Percentiles rank a stretch among this genome's conserved stretches.
Evolutionary conservation across 2,329 filamentous ascomycete species (phyloP).

Genomic region (Penicillium aurantiogriseum): DNA sequence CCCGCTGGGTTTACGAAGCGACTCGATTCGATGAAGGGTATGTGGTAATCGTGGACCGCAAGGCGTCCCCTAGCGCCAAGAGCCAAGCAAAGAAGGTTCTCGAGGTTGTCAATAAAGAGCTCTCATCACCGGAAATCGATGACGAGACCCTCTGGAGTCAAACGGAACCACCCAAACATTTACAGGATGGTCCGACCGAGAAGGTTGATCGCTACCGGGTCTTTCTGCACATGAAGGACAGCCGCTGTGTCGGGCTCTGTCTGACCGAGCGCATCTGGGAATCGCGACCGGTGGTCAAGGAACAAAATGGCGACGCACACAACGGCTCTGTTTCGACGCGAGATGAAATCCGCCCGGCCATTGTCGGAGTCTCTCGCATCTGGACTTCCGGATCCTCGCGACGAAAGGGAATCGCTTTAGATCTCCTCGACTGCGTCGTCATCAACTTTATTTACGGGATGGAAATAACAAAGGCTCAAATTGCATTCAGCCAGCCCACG

Average conservation of each 20-base stretch:
- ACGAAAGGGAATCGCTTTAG: constrained; percentile 56
- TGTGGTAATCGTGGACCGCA: constrained; percentile 59
- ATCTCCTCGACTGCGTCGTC: constrained; percentile 56
- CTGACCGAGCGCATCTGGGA: constrained; percentile 61
- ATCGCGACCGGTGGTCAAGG: constrained; percentile 49
- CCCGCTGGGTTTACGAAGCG: constrained; percentile 53
- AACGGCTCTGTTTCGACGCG: constrained; percentile 47
- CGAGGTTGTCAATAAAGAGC: constrained; percentile 61
- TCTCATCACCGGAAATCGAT: constrained; percentile 59
- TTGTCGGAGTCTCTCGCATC: constrained; percentile 64
- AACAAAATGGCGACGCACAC: constrained; percentile 18
- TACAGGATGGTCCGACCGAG: constrained; percentile 35
- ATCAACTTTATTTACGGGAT: constrained; percentile 57
- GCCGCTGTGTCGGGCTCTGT: constrained; percentile 62
- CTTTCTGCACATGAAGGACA: constrained; percentile 61
- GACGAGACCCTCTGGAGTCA: constrained; percentile 59
- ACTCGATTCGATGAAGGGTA: constrained; percentile 51
- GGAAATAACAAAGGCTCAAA: constrained; percentile 53
- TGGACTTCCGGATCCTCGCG: constrained; percentile 61
- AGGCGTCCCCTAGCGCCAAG: constrained; percentile 52
- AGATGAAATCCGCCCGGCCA: constrained; percentile 45
- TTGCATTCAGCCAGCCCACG: constrained; percentile 67
- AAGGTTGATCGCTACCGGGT: constrained; percentile 56
- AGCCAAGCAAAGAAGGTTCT: constrained; percentile 57
- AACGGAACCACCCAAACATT: constrained; percentile 41